These are phyloP conservation scores for Ambispora gerdemannii DNA, from an alignment of 192 early-diverging fungal species.

Conservation along the genomic window DNA sequence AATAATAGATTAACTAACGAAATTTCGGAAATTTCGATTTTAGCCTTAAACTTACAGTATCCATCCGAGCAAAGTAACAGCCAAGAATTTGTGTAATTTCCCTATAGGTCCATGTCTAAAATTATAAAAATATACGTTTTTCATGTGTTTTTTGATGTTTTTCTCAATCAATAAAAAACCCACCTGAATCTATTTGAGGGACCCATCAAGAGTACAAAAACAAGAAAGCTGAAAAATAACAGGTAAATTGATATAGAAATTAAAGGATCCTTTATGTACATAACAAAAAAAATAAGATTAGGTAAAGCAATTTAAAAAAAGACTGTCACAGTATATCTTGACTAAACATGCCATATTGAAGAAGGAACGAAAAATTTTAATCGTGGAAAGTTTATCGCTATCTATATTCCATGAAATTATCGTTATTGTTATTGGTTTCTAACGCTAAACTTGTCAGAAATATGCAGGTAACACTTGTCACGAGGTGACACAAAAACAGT, in stretches of 20 bases:
- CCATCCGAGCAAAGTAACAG: background rate
- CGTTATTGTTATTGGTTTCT: too few species aligned
- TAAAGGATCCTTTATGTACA: conserved; percentile 10
- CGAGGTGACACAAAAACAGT: too few species aligned
- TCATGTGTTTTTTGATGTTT: background rate
- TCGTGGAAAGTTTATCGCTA: too few species aligned
- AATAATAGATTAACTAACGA: background rate
- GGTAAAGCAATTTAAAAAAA: too few species aligned
- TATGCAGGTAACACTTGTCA: too few species aligned
- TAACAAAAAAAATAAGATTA: too few species aligned
- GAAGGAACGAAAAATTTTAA: too few species aligned
- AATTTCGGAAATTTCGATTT: background rate
- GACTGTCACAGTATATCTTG: too few species aligned
- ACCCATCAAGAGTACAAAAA: conserved; percentile 4
- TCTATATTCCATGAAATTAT: too few species aligned
- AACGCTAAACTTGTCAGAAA: too few species aligned
- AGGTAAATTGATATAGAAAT: background rate
- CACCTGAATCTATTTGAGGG: conserved; percentile 6
- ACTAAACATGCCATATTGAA: too few species aligned
- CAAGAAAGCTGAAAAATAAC: background rate
- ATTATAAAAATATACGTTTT: background rate
- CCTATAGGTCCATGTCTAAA: conserved; percentile 5
- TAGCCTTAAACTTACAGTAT: background rate
- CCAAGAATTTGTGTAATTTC: background rate
- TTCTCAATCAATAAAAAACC: background rate